Evolutionary conservation across 495 filamentous ascomycete species (phyloP), one percentile per base, ranked within the genome.

Genomic region (Penicillium mononematosum): DNA sequence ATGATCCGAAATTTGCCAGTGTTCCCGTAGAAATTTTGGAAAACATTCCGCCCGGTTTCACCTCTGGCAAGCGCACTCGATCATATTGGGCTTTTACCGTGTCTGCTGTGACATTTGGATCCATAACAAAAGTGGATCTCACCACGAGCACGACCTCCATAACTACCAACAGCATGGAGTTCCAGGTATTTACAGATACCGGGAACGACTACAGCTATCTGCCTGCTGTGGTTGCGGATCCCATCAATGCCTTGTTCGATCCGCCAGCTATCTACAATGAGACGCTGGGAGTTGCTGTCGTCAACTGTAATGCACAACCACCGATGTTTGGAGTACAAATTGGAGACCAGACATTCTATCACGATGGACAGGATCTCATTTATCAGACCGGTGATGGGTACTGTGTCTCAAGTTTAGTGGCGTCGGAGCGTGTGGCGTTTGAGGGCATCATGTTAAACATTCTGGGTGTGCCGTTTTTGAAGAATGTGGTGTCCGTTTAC

Each of bases 401-500:
- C 66, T 60, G 75, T 70, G 11, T 72, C 58, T 50, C 60, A 3
- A 52, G 47, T 67, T 5, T 81, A 72, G 61, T 73, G 70, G 56
- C 73, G 65, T 22, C 32, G 58, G 62, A 55, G 73, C 36, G 36
- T 10, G 59, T 59, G 6, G 45, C 54, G 4, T 12, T 58, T 31
- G 71, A 17, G 3, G 78, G 71, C 0, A 55, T 66, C 1, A 71
- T 71, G 24, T 65, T 81, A 16, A 80, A 77, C 55, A 83, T 88
- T 41, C 60, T 91, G 2, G 88, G 88, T 8, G 87, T 87, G 50
- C 74, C 85, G 4, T 92, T 91, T 58, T 69, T 91, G 51, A 92
- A 90, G 73, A 90, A 89, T 61, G 88, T 91, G 19, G 88, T 91
- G 63, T 73, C 76, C 0, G 80, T 85, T 9, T 86, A 84, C 62